Evolutionary conservation across 148 eudicot species (phyloP).

Genomic region (Fallopia convolvulus): DNA sequence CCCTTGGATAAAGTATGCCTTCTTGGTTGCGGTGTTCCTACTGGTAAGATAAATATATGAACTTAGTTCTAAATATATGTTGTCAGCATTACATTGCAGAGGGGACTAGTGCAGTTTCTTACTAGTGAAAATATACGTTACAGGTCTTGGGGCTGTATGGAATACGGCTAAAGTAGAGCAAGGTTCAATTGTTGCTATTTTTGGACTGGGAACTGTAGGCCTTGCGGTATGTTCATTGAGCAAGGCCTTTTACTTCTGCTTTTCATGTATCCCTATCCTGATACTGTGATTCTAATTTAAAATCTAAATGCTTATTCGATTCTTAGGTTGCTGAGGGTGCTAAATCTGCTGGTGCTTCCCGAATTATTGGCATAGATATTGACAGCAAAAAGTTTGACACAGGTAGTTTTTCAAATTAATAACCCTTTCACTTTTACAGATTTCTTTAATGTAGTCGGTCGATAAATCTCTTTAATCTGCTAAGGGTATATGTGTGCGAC

Average conservation of each 20-base stretch:
- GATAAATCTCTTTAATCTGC: not conserved
- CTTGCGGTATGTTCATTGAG: constrained; percentile 63
- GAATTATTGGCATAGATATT: constrained; percentile 84
- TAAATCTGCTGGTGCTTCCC: constrained; percentile 21
- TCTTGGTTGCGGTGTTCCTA: constrained; percentile 98
- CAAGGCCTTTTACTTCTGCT: not conserved
- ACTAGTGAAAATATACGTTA: not conserved
- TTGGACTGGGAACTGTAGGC: constrained; percentile 98
- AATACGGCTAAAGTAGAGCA: constrained; percentile 98
- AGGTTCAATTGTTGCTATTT: constrained; percentile 93
- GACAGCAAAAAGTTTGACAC: constrained; percentile 80
- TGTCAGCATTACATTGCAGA: too few species aligned
- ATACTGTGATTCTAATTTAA: not conserved
- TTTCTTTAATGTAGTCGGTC: not conserved
- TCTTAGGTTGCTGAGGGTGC: constrained; percentile 91
- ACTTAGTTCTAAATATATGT: too few species aligned
- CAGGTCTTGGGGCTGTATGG: constrained; percentile 99
- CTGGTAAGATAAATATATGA: constrained; percentile 36
- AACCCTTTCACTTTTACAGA: not conserved
- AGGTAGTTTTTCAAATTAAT: constrained; percentile 28
- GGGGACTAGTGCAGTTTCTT: not conserved
- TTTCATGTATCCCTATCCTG: not conserved
- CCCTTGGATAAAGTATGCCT: constrained; percentile 98
- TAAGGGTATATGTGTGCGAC: not conserved
- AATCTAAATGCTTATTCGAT: not conserved